Evolutionary conservation across 768 basidiomycete genomes (phyloP), one percentile per base, ranked within the genome.

Genomic region (Coprinopsis sp.): DNA sequence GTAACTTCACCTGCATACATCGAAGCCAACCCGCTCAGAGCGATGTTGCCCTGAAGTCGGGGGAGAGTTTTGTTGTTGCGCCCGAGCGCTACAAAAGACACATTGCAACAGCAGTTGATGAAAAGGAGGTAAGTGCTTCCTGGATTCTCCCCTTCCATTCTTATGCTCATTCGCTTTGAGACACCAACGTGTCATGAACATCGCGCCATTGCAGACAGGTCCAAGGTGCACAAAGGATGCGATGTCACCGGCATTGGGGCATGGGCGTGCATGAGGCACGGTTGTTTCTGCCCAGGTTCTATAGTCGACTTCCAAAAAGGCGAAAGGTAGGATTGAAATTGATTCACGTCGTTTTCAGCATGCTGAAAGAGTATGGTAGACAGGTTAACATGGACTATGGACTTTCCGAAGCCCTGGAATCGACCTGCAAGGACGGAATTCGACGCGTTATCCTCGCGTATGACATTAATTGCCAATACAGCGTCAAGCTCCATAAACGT

Each of bases 331-430:
- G 24, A 3, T 27, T 2, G 12, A 16, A 3, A 12, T 8, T n/a
- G 21, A 18, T 22, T 21, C 4, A 7, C n/a, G 6, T 10, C 8
- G 19, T 22, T n/a, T 19, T 24, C 12, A 24, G 23, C 23, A 14
- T 28, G 36, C 1, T 36, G n/a, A 21, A 13, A 5, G n/a, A 28
- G 30, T 31, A 31, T 41, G 2, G 4, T 21, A 46, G 44, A 16
- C 61, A 64, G 42, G 49, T 51, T 44, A 54, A 58, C 33, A 58
- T 62, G 48, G 61, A 62, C 42, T 64, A 53, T 41, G 44, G 51
- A 3, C 19, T 61, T 0, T 49, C 46, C 6, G 43, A 58, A 30
- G 54, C 58, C 2, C 3, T 56, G 10, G 25, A 44, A 11, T 43
- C 23, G 1, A 51, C 48, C 0, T 47, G 54, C 19, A 33, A 54